Percentiles rank a stretch among this genome's conserved stretches.
Conservation (phyloP, 768 basidiomycete genomes). For the Auriscalpium microsporum region DNA sequence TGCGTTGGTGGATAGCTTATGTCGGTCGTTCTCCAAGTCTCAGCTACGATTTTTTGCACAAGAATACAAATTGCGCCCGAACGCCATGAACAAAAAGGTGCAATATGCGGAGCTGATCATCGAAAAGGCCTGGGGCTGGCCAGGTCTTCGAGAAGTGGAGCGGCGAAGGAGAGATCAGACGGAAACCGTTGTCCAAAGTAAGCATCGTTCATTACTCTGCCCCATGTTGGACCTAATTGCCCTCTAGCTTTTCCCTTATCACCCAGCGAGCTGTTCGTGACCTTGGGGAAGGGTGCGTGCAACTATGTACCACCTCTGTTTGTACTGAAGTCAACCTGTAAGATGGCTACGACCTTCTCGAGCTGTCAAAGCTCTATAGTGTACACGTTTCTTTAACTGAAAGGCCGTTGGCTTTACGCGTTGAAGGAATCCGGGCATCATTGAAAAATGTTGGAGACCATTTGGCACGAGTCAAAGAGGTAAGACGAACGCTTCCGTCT, state of each 20-base stretch:
- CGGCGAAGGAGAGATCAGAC: conserved; percentile 41
- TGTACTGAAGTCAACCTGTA: conserved; percentile 5
- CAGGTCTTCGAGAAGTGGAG: conserved; percentile 45
- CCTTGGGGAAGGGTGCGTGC: conserved; percentile 59
- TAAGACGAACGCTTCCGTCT: conserved; percentile 19
- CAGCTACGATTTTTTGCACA: conserved; percentile 51
- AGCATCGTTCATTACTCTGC: conserved; percentile 17
- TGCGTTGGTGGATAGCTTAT: conserved; percentile 42
- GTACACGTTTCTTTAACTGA: conserved; percentile 52
- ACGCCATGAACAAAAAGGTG: conserved; percentile 25
- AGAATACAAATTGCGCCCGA: conserved; percentile 34
- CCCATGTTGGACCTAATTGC: conserved; percentile 1
- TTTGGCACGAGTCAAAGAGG: conserved; percentile 42
- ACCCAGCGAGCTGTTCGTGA: conserved; percentile 54
- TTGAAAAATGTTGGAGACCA: conserved; percentile 40
- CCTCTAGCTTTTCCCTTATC: conserved; percentile 46
- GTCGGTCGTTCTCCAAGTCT: conserved; percentile 51
- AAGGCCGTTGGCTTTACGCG: conserved; percentile 48
- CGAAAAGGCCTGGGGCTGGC: conserved; percentile 63
- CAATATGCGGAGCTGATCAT: conserved; percentile 44
- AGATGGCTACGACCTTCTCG: conserved; percentile 61
- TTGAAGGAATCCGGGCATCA: conserved; percentile 48
- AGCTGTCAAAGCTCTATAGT: conserved; percentile 49
- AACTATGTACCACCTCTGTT: not conserved
- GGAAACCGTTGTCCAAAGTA: conserved; percentile 39